Percentiles rank a stretch among this genome's conserved stretches.
phyloP scores from a whole-genome alignment of 1,139 yeast species.

The Geotrichum armillariae region DNA sequence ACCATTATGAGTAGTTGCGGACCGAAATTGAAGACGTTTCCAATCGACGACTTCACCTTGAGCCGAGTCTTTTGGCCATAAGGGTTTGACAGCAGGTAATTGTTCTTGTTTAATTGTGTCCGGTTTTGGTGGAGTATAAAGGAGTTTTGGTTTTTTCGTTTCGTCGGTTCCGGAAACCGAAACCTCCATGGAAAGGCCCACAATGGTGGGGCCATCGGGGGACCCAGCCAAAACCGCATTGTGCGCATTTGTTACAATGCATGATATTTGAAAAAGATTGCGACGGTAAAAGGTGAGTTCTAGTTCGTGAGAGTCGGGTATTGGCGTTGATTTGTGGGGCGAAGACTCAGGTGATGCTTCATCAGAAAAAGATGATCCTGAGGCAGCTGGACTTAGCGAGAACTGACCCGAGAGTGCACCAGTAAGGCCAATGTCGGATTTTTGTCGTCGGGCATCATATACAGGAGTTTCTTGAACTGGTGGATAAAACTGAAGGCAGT shows the following conservation, averaged over 20 bases:
- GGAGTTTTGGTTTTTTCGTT: conserved; percentile 29
- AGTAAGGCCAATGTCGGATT: conserved; percentile 4
- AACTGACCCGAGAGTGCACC: conserved; percentile 14
- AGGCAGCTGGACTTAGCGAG: conserved; percentile 10
- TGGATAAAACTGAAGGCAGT: conserved; percentile 5
- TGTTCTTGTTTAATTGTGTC: conserved; percentile 22
- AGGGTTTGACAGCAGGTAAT: conserved; percentile 33
- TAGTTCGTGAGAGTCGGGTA: conserved; percentile 10
- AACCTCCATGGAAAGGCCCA: conserved; percentile 34
- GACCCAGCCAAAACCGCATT: conserved; percentile 32
- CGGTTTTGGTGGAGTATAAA: conserved; percentile 34
- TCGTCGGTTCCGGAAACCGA: conserved; percentile 33
- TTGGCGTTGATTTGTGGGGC: neutral
- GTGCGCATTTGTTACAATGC: conserved; percentile 32
- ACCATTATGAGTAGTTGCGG: conserved; percentile 68
- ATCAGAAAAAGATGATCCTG: neutral
- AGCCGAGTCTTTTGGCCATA: conserved; percentile 32
- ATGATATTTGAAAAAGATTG: conserved; percentile 35
- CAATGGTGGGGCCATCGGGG: conserved; percentile 25
- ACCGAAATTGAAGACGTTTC: conserved; percentile 52
- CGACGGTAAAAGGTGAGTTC: conserved; percentile 37
- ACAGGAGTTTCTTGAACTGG: conserved; percentile 4
- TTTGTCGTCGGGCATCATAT: neutral
- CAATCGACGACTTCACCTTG: conserved; percentile 39
- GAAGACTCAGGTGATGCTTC: neutral